Evolutionary conservation across 306 rosid species (phyloP), one percentile per base, ranked within the genome.

Genomic region (Lagenaria siceraria): DNA sequence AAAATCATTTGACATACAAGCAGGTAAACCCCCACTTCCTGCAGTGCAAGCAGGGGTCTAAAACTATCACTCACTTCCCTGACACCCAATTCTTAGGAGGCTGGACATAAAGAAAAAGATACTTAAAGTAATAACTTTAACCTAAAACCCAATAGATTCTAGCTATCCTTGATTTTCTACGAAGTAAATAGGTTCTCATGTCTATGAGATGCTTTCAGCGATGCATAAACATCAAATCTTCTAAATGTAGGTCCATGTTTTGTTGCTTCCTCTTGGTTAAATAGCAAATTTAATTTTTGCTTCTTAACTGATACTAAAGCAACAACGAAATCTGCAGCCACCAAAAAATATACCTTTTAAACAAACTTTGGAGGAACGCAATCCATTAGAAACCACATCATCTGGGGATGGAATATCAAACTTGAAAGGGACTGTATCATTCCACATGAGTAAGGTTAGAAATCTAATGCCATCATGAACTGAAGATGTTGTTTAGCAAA

Each of bases 351-450:
- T 92, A 94, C 97, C 97, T 95, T 87, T 90, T 61, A 80, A 84
- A 36, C 88, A 94, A 80, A 48, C 78, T 92, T 88, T 95, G 79
- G 97, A 84, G 79, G 93, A 87, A 74, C 63, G 86, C 81, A 92
- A 65, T 49, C 98, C 97, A 19, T 82, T 77, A 71, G 86, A 71
- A 74, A 95, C 96, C 81, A 86, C 72, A 78, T 92, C 97, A 86
- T 95, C 98, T 21, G 98, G 98, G 80, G 98, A 95, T 79, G 97
- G 98, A 86, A 76, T 84, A 75, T 92, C 86, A 76, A 92, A 95
- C 88, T 90, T 89, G 97, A 95, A 92, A 73, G 97, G 86, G 82
- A 79, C 98, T 95, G 97, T 51, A 54, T 42, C 75, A 83, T 61
- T 51, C 43, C 79, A 75, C 49, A 60, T 54, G 82, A 80, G 31